Evolutionary conservation across 805 yeast genomes (phyloP), one percentile per base, ranked within the genome.

Genomic region (Debaryomyces tyrocola): DNA sequence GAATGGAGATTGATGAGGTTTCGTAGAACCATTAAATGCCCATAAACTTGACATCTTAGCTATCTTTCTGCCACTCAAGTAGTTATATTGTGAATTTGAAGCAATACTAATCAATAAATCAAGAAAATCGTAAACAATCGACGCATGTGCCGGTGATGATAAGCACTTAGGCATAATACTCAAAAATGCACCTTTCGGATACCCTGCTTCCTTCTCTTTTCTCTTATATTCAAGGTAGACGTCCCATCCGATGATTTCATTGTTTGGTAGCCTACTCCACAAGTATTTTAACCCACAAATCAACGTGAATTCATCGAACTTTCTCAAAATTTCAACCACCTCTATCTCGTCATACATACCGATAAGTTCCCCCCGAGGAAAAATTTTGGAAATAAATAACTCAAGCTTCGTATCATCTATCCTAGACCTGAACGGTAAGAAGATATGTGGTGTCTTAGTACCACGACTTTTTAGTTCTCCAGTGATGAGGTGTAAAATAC

Each of bases 191-290:
- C 78, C 79, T 54, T 79, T 77, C 1, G 94, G 90, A 58, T 73
- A 87, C 6, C 81, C 79, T 1, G 82, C 80, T 45, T 82, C 84
- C 34, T 73, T 73, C 59, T 90, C 96, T 41, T 78, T 69, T 18
- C 77, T 70, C 53, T 78, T 83, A 62, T 85, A 90, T 46, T 83
- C 80, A 20, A 82, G 71, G 63, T 90, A 90, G 0, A 89, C 82
- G 45, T 84, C 85, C 96, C 96, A 90, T 0, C 96, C 94, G 37
- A 90, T 82, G 27, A 90, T 75, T 53, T 90, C 89, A 49, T 80
- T 79, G 46, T 84, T 85, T 7, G 92, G 92, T 17, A 91, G 66
- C 48, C 97, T 73, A 49, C 91, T 80, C 97, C 97, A 90, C 39
- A 89, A 72, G 66, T 87, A 90, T 60, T 89, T 90, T 48, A 90